Evolutionary conservation across 2,329 filamentous ascomycete genomes (phyloP).

Genomic region (Aspergillus neotritici): DNA sequence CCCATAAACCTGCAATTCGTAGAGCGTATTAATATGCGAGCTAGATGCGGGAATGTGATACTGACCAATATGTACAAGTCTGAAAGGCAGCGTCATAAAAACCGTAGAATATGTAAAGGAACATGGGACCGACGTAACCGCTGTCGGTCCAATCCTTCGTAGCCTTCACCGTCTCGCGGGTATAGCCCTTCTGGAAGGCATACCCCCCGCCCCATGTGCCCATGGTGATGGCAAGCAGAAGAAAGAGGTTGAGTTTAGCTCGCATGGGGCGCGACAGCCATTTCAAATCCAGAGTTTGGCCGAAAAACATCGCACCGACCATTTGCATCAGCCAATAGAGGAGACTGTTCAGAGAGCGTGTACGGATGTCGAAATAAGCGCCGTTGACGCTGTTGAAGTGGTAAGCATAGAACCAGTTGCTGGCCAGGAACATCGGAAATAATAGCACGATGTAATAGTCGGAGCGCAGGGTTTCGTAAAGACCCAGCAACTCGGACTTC

Average conservation of each 20-base stretch:
- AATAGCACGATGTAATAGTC: constrained; percentile 70
- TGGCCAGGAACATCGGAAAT: constrained; percentile 76
- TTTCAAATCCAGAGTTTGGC: constrained; percentile 61
- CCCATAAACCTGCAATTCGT: constrained; percentile 72
- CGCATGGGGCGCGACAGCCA: constrained; percentile 58
- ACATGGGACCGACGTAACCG: constrained; percentile 72
- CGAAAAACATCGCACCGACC: constrained; percentile 66
- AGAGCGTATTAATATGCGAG: neutral
- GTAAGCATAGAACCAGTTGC: constrained; percentile 76
- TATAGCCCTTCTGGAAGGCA: constrained; percentile 63
- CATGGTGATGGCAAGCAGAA: constrained; percentile 66
- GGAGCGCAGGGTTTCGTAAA: constrained; percentile 64
- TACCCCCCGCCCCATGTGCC: constrained; percentile 78
- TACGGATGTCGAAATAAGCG: constrained; percentile 66
- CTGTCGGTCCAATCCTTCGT: constrained; percentile 60
- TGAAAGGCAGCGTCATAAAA: constrained; percentile 89
- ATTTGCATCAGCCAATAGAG: constrained; percentile 80
- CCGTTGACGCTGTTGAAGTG: constrained; percentile 71
- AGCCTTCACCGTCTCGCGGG: constrained; percentile 38
- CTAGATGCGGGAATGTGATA: constrained; percentile 4
- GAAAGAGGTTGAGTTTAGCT: constrained; percentile 58
- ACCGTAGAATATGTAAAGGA: constrained; percentile 85
- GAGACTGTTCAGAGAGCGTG: constrained; percentile 67
- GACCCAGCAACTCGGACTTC: constrained; percentile 70
- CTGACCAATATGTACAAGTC: constrained; percentile 79